Evolutionary conservation across 768 basidiomycete species (phyloP).

Genomic region (Russula ochroleuca): DNA sequence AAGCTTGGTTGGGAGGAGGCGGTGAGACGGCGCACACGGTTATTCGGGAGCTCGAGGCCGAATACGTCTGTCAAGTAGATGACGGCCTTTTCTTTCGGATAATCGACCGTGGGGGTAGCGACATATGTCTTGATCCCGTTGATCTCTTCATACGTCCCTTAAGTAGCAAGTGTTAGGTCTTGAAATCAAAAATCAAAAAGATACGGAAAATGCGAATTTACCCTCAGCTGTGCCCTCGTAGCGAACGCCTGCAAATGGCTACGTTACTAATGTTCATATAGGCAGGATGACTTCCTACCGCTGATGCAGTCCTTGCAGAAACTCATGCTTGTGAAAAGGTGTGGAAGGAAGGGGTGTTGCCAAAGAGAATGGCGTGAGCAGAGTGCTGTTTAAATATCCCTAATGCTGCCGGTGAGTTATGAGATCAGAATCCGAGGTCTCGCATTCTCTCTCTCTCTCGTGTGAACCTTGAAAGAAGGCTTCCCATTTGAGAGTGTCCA

Average conservation of each 20-base stretch:
- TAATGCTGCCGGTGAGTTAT: too few relatives aligned
- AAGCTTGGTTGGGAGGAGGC: too few relatives aligned
- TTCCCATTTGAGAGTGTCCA: not conserved
- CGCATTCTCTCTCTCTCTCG: not conserved
- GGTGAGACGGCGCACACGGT: slow-evolving; percentile 26
- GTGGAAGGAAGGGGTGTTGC: not conserved
- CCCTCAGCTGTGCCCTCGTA: slow-evolving; percentile 39
- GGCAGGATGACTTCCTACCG: slow-evolving; percentile 37
- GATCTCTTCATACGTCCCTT: slow-evolving; percentile 37
- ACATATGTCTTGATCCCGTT: slow-evolving; percentile 41
- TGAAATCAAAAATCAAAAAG: not conserved
- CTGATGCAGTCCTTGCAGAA: slow-evolving; percentile 54
- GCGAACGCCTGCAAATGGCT: slow-evolving; percentile 31
- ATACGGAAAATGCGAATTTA: slow-evolving; percentile 13
- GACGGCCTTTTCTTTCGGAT: slow-evolving; percentile 40
- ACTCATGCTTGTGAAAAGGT: slow-evolving; percentile 38
- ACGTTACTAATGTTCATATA: not conserved
- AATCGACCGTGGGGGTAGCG: slow-evolving; percentile 39
- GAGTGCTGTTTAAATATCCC: not conserved
- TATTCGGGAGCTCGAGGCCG: slow-evolving; percentile 37
- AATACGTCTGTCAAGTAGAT: slow-evolving; percentile 41
- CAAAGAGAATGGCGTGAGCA: not conserved
- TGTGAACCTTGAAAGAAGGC: not conserved
- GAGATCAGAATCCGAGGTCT: too few relatives aligned
- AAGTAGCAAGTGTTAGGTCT: not conserved